phyloP scores from a whole-genome alignment of 176 grass and related monocot genomes.

The Ensete glaucum region DNA sequence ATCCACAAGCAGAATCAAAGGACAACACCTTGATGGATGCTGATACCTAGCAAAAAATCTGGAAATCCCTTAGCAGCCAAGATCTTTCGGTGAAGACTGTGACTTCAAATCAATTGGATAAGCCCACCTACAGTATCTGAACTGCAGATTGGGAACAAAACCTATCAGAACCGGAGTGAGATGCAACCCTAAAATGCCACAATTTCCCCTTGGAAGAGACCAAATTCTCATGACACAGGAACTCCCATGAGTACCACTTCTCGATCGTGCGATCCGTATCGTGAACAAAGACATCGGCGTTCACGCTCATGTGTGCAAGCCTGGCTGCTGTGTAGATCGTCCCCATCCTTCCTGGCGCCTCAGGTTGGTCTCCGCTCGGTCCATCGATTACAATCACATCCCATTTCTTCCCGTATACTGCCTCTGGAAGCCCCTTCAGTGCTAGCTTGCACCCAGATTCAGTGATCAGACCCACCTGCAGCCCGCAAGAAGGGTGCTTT shows the following conservation, averaged over 20 bases:
- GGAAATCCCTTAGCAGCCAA: no score
- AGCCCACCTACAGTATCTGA: conserved; percentile 30
- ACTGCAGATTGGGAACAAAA: conserved; percentile 30
- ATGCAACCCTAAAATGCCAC: conserved; percentile 60
- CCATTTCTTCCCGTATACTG: conserved; percentile 48
- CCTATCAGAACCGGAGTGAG: conserved; percentile 15
- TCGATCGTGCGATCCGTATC: conserved; percentile 60
- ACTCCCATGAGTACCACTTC: conserved; percentile 71
- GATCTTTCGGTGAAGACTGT: no score
- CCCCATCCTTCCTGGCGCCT: conserved; percentile 38
- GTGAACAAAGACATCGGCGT: conserved; percentile 57
- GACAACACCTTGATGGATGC: no score
- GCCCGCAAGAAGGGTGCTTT: conserved; percentile 21
- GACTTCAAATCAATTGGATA: not conserved
- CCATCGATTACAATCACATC: conserved; percentile 71
- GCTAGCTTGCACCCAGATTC: conserved; percentile 35
- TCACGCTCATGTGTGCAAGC: conserved; percentile 15
- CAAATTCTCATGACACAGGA: conserved; percentile 69
- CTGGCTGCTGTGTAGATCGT: conserved; percentile 29
- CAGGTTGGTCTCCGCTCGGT: conserved; percentile 36
- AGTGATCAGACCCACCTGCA: not conserved
- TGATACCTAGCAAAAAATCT: no score
- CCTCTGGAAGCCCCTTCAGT: conserved; percentile 43
- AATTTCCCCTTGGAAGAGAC: conserved; percentile 51
- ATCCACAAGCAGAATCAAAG: no score